Evolutionary conservation across 208 protist species (phyloP), one percentile per base, ranked within the genome.

Genomic region (Wallacemonas sp.): DNA sequence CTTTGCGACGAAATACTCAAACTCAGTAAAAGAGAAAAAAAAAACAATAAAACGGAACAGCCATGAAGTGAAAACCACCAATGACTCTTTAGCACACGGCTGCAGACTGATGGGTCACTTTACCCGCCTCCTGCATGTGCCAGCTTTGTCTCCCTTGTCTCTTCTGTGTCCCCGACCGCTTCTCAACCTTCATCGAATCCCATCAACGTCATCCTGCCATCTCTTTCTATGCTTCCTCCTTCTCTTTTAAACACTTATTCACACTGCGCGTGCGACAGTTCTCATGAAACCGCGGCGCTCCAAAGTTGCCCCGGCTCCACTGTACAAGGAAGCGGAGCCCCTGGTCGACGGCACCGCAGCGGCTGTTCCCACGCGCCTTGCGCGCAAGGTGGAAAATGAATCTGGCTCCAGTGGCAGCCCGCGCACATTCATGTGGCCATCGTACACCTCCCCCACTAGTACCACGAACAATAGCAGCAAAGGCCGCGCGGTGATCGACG

Each of bases 261-360:
- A 49, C 26, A 26, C 21, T 55, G 49, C 62, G 47, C 39, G 22
- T 61, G 9, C 9, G 15, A 19, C 45, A n/a, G 17, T 27, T 47
- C 17, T 15, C 28, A 79, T 72, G 72, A 27, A 55, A 45, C 31
- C 62, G n/a, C 67, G 73, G 14, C 67, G 55, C 31, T 66, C 68
- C 1, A 74, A 79, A 24, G 68, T 67, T 1, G 36, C 62, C 1
- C 67, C 62, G 14, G 68, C 49, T 8, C 62, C 68, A n/a, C 56
- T 74, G 15, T 21, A 63, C 39, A 45, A 60, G 30, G 27, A 44
- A 11, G 73, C n/a, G n/a, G n/a, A n/a, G n/a, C n/a, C n/a, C n/a
- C n/a, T n/a, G n/a, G n/a, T n/a, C n/a, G n/a, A 68, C 11, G 17
- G 12, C 24, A n/a, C 33, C 28, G 22, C 62, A 15, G 27, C 28